Percentiles rank a stretch among this genome's conserved stretches.
These are phyloP conservation scores for Spencermartinsiella europaea DNA, from an alignment of 805 yeast species.

Conservation along the genomic window DNA sequence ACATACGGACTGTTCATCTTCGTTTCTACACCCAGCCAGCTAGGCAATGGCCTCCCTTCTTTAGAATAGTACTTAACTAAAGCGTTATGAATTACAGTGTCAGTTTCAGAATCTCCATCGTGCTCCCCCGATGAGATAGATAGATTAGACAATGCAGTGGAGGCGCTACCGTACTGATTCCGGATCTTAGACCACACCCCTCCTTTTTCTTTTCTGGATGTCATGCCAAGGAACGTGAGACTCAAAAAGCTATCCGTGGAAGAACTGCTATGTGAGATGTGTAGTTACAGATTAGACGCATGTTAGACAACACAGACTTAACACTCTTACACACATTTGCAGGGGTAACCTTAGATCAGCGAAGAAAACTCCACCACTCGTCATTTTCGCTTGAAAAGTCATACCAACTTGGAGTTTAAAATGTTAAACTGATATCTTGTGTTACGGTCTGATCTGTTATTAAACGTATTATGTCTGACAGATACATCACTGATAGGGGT, in stretches of 20 bases:
- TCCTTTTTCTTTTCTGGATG: constrained; percentile 1
- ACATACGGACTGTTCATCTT: not conserved
- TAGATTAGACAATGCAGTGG: constrained; percentile 26
- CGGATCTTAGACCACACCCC: constrained; percentile 28
- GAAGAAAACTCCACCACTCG: no score
- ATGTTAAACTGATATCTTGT: no score
- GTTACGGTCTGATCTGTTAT: no score
- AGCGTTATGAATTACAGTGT: constrained; percentile 44
- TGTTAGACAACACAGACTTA: no score
- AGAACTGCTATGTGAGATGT: no score
- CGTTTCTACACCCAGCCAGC: constrained; percentile 28
- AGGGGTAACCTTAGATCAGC: no score
- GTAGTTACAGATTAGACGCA: no score
- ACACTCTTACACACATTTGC: no score
- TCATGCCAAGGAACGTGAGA: no score
- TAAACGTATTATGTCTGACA: not conserved
- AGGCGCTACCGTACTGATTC: constrained; percentile 24
- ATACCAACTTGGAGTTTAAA: no score
- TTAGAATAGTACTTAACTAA: constrained; percentile 37
- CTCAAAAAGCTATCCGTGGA: no score
- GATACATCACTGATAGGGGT: constrained; percentile 24
- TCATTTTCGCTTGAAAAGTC: no score
- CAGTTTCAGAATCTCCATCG: constrained; percentile 39
- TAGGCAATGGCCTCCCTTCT: constrained; percentile 25
- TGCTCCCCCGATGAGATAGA: constrained; percentile 31